Percentiles rank a stretch among this genome's conserved stretches.
These are phyloP conservation scores for Aleurites moluccanus DNA, from an alignment of 441 rosid genomes.

Conservation along the genomic window DNA sequence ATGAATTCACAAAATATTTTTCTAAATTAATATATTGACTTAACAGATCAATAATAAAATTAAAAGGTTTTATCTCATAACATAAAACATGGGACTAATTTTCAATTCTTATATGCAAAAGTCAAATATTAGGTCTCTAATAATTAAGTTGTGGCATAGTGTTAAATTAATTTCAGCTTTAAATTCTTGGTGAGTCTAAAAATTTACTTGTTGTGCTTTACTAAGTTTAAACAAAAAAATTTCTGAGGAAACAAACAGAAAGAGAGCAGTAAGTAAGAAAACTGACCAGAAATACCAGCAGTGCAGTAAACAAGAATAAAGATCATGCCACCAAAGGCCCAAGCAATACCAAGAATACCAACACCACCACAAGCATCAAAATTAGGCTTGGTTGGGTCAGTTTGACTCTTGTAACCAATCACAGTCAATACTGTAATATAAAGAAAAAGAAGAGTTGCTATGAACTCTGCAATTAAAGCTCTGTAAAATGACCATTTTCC, in stretches of 20 bases:
- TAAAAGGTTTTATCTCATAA: no score
- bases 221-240: no score
- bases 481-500: conserved; percentile 77
- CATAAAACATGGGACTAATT: no score
- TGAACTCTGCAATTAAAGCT: conserved; percentile 84
- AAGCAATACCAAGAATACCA: conserved; percentile 82
- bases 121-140: no score
- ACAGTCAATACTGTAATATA: conserved; percentile 71
- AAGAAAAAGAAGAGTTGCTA: conserved; percentile 81
- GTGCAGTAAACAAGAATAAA: conserved; percentile 87
- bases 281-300: conserved; percentile 69
- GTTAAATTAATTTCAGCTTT: no score
- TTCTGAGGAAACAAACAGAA: background rate
- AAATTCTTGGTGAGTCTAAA: no score
- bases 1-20: no score
- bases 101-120: no score
- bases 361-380: conserved; percentile 61
- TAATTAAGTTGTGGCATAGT: no score
- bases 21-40: no score
- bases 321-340: conserved; percentile 98
- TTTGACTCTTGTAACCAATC: conserved; percentile 63
- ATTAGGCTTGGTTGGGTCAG: conserved; percentile 32
- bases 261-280: background rate
- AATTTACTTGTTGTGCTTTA: no score
- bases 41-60: no score